Conservation (phyloP, 2,329 filamentous ascomycete species). For the Fusarium lyarnte region DNA sequence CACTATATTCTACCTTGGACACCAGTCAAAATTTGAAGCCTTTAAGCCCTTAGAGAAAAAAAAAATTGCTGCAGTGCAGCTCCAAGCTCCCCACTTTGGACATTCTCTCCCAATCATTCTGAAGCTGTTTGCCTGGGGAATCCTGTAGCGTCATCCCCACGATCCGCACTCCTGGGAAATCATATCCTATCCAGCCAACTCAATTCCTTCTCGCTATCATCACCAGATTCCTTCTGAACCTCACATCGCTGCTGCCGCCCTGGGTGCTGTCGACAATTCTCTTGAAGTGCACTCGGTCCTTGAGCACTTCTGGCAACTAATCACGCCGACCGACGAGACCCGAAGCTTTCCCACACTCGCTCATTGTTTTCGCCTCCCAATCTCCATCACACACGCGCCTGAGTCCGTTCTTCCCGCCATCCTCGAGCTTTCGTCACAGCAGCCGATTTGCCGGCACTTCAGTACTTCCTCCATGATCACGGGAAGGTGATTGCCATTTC, state of each 20-base stretch:
- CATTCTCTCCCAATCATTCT: constrained; percentile 38
- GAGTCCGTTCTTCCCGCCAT: constrained; percentile 9
- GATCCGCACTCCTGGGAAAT: constrained; percentile 43
- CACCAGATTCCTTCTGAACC: constrained; percentile 10
- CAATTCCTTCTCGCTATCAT: constrained; percentile 28
- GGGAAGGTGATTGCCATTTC: constrained; percentile 55
- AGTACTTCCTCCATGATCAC: constrained; percentile 47
- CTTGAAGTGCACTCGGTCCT: background rate
- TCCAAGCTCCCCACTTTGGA: constrained; percentile 40
- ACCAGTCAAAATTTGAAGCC: constrained; percentile 31
- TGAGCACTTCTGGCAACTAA: constrained; percentile 15
- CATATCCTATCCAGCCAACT: constrained; percentile 29
- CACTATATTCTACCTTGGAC: constrained; percentile 32
- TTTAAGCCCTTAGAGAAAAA: constrained; percentile 28
- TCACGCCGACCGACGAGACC: constrained; percentile 8
- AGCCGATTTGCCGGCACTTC: constrained; percentile 38
- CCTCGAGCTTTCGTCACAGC: constrained; percentile 30
- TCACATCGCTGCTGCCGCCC: constrained; percentile 3
- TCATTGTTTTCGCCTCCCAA: constrained; percentile 25
- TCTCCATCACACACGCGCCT: constrained; percentile 27
- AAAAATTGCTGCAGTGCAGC: constrained; percentile 35
- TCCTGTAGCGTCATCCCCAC: constrained; percentile 45
- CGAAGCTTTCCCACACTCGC: constrained; percentile 17
- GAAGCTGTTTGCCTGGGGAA: constrained; percentile 31
- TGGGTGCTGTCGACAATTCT: background rate